Evolutionary conservation across 2,329 filamentous ascomycete genomes (phyloP), one percentile per base, ranked within the genome.

Genomic region (Coniochaeta sp.): DNA sequence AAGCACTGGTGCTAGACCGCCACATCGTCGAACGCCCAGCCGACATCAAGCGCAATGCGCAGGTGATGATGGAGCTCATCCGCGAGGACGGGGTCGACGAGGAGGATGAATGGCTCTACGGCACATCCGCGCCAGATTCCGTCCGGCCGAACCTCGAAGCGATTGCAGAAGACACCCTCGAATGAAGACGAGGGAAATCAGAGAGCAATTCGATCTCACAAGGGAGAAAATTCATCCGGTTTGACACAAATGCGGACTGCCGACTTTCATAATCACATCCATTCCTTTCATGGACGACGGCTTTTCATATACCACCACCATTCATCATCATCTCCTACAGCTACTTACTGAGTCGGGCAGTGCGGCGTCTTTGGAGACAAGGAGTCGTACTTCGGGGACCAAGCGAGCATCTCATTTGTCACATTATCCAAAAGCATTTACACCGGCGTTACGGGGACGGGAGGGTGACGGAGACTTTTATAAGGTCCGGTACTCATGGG

Each of bases 51-150:
- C 79, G 85, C 44, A 87, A 87, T 60, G 81, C 81, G 14, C 79
- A 84, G 63, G 81, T 88, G 26, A 79, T 88, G 72, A 72, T 87
- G 59, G 83, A 87, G 62, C 74, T 88, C n/a, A 87, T 88, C 63
- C 79, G 81, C 56, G 84, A 87, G 62, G 82, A 86, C 59, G 83
- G 81, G 19, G 72, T 80, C 22, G 79, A 80, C 22, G 80, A 84
- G 59, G 79, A 85, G 68, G 85, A 88, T 62, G 81, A 86, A 64
- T 88, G 85, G 83, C 80, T 80, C 75, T 86, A 86, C 65, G 82
- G 83, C 54, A 77, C 77, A 58, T 74, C 72, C 36, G 77, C 78
- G 2, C 77, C 81, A n/a, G 80, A 81, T 34, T 82, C 81, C n/a
- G 75, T 85, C 55, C 77, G 79, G 40, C 81, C 82, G 40, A 77